A percentile compares a stretch with the other conserved stretches of the same genome.
Evolutionary conservation across 2,329 filamentous ascomycete species (phyloP).

Genomic region (Coniochaeta sp.): DNA sequence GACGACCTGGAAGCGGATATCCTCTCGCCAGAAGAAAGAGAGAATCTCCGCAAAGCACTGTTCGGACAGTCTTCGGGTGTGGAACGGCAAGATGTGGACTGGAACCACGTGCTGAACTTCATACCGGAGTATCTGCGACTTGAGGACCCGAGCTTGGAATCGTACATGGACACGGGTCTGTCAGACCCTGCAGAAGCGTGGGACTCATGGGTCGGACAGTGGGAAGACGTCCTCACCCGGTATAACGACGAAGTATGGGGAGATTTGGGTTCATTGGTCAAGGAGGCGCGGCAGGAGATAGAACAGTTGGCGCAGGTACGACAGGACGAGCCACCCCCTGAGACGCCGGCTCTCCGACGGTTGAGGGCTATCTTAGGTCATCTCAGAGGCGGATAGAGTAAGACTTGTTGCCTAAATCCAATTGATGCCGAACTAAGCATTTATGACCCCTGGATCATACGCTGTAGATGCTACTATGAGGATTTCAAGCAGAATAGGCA

Average conservation of each 20-base stretch:
- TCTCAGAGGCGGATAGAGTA: background rate
- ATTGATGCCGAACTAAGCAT: background rate
- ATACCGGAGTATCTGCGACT: constrained; percentile 33
- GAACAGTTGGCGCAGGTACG: constrained; percentile 26
- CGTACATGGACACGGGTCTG: constrained; percentile 29
- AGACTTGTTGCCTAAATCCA: background rate
- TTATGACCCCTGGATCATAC: background rate
- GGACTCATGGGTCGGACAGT: constrained; percentile 44
- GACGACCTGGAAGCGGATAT: constrained; percentile 16
- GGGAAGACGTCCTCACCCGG: constrained; percentile 45
- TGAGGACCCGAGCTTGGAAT: constrained; percentile 8
- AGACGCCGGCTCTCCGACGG: constrained; percentile 27
- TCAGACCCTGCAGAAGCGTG: constrained; percentile 29
- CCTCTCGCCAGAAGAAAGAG: constrained; percentile 20
- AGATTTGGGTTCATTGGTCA: constrained; percentile 47
- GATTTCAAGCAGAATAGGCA: too few relatives aligned
- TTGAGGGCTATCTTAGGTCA: constrained; percentile 17
- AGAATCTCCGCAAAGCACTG: constrained; percentile 27
- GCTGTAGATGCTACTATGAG: too few relatives aligned
- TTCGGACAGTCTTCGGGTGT: constrained; percentile 21
- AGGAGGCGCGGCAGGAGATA: constrained; percentile 50
- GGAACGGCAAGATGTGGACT: constrained; percentile 18
- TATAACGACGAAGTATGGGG: constrained; percentile 66
- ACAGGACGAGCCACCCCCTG: constrained; percentile 14
- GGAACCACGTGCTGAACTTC: constrained; percentile 44